These are phyloP conservation scores for Aspergillus coremiiformis DNA, from an alignment of 495 filamentous ascomycete genomes.

Conservation along the genomic window DNA sequence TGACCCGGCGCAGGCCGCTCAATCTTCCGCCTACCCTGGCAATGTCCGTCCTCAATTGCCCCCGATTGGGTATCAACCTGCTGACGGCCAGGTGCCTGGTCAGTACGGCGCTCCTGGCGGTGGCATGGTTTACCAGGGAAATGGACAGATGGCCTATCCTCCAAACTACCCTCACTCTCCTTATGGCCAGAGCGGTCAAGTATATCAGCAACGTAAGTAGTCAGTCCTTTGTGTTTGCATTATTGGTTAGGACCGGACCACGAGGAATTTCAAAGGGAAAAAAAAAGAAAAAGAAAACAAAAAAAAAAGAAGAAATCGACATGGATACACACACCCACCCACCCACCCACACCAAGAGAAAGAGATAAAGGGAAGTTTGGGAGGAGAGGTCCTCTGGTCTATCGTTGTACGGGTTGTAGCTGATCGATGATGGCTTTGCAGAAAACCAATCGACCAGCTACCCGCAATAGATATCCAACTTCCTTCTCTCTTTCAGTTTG, in stretches of 20 bases:
- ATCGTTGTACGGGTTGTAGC: slow-evolving; percentile 21
- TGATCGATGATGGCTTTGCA: slow-evolving; percentile 29
- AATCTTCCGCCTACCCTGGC: slow-evolving; percentile 50
- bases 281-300: no score
- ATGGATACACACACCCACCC: slow-evolving; percentile 13
- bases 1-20: slow-evolving; percentile 50
- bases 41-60: slow-evolving; percentile 66
- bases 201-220: slow-evolving; percentile 70
- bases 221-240: slow-evolving; percentile 31
- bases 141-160: slow-evolving; percentile 63
- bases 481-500: slow-evolving; percentile 19
- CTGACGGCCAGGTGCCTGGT: slow-evolving; percentile 52
- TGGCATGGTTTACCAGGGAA: slow-evolving; percentile 51
- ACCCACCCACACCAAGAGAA: slow-evolving; percentile 10
- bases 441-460: slow-evolving; percentile 39
- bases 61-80: slow-evolving; percentile 74
- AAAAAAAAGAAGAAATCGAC: no score
- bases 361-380: slow-evolving; percentile 1
- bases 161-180: slow-evolving; percentile 68
- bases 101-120: slow-evolving; percentile 60
- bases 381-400: slow-evolving; percentile 16
- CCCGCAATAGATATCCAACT: slow-evolving; percentile 34
- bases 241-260: slow-evolving; percentile 17
- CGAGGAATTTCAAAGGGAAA: slow-evolving; percentile 6
- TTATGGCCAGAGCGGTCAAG: slow-evolving; percentile 62